phyloP scores from a whole-genome alignment of 2,329 filamentous ascomycete species.

The Clarireedia paspali region DNA sequence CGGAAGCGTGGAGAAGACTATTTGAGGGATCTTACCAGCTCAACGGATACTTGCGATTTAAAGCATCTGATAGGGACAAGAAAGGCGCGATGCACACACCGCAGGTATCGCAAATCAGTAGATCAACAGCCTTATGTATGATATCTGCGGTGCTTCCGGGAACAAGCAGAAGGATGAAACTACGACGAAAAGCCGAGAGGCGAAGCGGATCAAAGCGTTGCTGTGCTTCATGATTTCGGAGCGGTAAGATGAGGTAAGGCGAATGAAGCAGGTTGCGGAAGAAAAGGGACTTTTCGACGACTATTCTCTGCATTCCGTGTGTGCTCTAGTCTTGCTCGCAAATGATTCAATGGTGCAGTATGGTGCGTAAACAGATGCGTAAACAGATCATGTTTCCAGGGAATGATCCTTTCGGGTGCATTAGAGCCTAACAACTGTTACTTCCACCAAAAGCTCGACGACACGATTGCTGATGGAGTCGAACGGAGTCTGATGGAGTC shows the following conservation, averaged over 20 bases:
- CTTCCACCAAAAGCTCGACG: constrained; percentile 8
- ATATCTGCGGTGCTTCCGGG: neutral
- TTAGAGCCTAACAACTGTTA: neutral
- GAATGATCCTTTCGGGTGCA: neutral
- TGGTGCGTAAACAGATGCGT: neutral
- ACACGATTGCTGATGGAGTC: constrained; percentile 2
- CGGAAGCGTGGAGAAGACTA: constrained; percentile 6
- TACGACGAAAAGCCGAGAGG: neutral
- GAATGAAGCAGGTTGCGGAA: no score
- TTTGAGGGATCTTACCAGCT: constrained; percentile 4
- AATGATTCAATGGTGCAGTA: constrained; percentile 6
- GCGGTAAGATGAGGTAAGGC: neutral
- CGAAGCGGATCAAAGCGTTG: neutral
- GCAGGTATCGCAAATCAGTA: neutral
- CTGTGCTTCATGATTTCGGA: neutral
- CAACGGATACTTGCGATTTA: neutral
- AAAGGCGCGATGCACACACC: neutral
- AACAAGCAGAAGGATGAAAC: neutral
- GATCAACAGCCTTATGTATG: neutral
- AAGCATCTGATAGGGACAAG: neutral
- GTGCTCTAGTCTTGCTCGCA: neutral
- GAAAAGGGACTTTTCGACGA: neutral
- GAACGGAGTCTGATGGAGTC: neutral
- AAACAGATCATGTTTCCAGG: constrained; percentile 2
- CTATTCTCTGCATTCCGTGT: neutral